Evolutionary conservation across 2,329 filamentous ascomycete species (phyloP), one percentile per base, ranked within the genome.

Genomic region (Fusarium sarcochroum): DNA sequence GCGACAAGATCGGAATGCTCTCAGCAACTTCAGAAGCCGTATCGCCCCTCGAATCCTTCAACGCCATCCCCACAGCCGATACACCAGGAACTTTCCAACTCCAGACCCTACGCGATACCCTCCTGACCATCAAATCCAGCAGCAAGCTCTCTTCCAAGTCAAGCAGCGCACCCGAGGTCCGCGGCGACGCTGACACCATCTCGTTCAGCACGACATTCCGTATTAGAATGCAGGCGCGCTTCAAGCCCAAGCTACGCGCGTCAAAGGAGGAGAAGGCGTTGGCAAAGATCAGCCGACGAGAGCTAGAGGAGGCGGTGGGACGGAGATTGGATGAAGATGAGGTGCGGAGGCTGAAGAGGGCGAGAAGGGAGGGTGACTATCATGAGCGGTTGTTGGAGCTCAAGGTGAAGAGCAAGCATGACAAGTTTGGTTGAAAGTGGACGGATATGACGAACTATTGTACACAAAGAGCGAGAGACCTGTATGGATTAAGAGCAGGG

Each of bases 211-310:
- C 93, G 11, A 91, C 90, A 8, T 78, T 97, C 63, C 87, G 93
- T 49, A 88, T 98, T 73, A 91, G 94, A 54, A 98, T 98, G 94
- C 95, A 98, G 82, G 93, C 95, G 21, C 86, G 93, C 50, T 98
- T 97, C 83, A 98, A 98, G 84, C 94, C 95, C 10, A 87, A 87
- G 66, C 80, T 96, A 45, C 92, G 91, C 79, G 91, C 91, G 11
- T 88, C 86, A 1, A 97, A 94, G 80, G 93, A 94, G 76, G 92
- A 93, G 68, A 96, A 92, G 82, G 91, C 92, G 0, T 86, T 87
- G 71, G 90, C 95, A 73, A 97, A 95, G 83, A 93, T 99, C 58
- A 95, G 90, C 75, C 86, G 92, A 65, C 91, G 91, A 74, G 93
- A 98, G 80, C 82, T 98, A 46, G 94, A 98, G 80, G 90, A 89